phyloP scores from a whole-genome alignment of 1,284 basidiomycete species.

The Sanguinoderma infundibulare region DNA sequence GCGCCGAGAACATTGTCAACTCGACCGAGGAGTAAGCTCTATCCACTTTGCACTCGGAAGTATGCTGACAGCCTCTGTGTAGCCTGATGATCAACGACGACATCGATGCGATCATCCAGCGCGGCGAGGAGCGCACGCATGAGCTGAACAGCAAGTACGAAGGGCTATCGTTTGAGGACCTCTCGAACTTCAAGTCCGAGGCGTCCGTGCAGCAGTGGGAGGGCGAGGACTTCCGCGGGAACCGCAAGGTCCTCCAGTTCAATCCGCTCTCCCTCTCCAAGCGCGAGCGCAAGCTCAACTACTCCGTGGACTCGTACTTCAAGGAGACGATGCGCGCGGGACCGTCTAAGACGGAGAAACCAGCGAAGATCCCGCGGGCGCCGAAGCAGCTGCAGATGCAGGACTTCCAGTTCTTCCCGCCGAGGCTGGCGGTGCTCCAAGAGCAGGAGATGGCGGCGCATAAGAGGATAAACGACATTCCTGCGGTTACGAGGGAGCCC shows the following conservation, averaged over 20 bases:
- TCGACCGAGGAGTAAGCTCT: slow-evolving; percentile 61
- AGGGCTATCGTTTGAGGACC: slow-evolving; percentile 90
- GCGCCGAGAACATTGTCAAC: slow-evolving; percentile 97
- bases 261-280: slow-evolving; percentile 93
- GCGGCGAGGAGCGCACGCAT: slow-evolving; percentile 90
- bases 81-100: slow-evolving; percentile 89
- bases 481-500: slow-evolving; percentile 74
- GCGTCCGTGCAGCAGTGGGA: slow-evolving; percentile 93
- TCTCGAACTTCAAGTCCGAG: slow-evolving; percentile 97
- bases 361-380: slow-evolving; percentile 82
- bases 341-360: slow-evolving; percentile 81
- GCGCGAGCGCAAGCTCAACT: slow-evolving; percentile 95
- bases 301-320: slow-evolving; percentile 94
- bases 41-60: background rate
- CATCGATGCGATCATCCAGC: slow-evolving; percentile 92
- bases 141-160: slow-evolving; percentile 95
- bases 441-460: slow-evolving; percentile 87
- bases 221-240: slow-evolving; percentile 87
- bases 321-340: slow-evolving; percentile 89
- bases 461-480: slow-evolving; percentile 78
- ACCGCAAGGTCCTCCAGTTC: slow-evolving; percentile 76
- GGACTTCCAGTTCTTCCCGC: slow-evolving; percentile 98
- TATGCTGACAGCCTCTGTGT: slow-evolving; percentile 6
- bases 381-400: slow-evolving; percentile 92
- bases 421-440: slow-evolving; percentile 82